Evolutionary conservation across 495 filamentous ascomycete species (phyloP), one percentile per base, ranked within the genome.

Genomic region (Antarctomyces pellizariae): DNA sequence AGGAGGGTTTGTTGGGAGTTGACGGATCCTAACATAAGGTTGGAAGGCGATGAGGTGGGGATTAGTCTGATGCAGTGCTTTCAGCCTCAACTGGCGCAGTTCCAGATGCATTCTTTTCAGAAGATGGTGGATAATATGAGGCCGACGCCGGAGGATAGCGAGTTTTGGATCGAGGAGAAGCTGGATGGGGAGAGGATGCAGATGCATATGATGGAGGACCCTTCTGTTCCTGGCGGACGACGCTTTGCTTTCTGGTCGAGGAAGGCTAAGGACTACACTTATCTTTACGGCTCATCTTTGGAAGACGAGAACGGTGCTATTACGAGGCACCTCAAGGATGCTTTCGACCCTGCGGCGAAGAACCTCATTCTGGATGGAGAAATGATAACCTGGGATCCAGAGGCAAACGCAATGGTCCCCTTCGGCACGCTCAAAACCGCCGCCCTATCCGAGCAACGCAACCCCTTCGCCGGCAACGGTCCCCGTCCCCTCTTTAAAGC

Each of bases 311-410:
- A 71, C 22, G 64, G 65, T n/a, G 67, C 80, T 5, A 42, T 95
- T 11, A 89, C 86, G 0, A 54, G 80, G 16, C 68, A 90, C 42
- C 48, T 93, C 7, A 65, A 68, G 27, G 57, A 67, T 29, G 80
- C 78, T 3, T 97, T 97, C 41, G 53, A 67, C 9, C 56, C 68
- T 4, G 66, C 69, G 0, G 83, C 95, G 5, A 53, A 69, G 23
- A 65, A 80, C 41, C 59, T 93, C 38, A 90, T 97, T 16, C 56
- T 97, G 2, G 86, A 97, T 38, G 86, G 86, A 6, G 86, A 97
- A 47, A 97, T 97, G 86, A 77, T 97, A 28, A 91, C 82, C 5
- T 97, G 89, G 89, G 80, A 95, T 44, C 70, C 79, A n/a, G 69
- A 75, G 26, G 52, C 76, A 26, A 71, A 91, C 47, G 67, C 68